phyloP scores from a whole-genome alignment of 2,329 filamentous ascomycete species.

The Aspergillus brunneoviolaceus region DNA sequence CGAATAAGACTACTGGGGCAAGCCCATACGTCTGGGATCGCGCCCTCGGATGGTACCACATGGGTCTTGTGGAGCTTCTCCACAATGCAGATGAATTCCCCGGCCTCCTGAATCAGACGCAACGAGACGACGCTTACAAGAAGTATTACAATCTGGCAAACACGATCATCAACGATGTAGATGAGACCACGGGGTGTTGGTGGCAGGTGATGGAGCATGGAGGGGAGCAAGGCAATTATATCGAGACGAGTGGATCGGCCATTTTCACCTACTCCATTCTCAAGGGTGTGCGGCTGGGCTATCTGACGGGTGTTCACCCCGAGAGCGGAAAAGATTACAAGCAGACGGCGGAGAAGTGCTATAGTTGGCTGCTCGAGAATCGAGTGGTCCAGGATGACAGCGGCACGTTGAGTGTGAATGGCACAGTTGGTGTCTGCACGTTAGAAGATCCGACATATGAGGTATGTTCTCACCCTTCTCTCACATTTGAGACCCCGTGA shows the following conservation, averaged over 20 bases:
- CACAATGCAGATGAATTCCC: constrained; percentile 42
- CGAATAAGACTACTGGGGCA: constrained; percentile 50
- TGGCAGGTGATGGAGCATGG: constrained; percentile 59
- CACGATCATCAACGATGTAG: constrained; percentile 45
- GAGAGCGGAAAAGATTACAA: constrained; percentile 29
- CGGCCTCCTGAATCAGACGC: constrained; percentile 29
- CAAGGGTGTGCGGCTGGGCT: constrained; percentile 45
- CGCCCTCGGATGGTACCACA: constrained; percentile 55
- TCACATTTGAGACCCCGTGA: background rate
- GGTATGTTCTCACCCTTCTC: constrained; percentile 34
- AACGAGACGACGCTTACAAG: constrained; percentile 36
- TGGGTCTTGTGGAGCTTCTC: constrained; percentile 53
- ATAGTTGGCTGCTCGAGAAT: constrained; percentile 44
- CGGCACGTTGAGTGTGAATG: constrained; percentile 52
- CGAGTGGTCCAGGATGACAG: constrained; percentile 51
- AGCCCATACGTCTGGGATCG: constrained; percentile 57
- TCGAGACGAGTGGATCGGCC: constrained; percentile 59
- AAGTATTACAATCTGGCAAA: constrained; percentile 46
- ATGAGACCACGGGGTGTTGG: constrained; percentile 52
- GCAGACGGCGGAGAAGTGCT: constrained; percentile 44
- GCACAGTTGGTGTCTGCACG: constrained; percentile 55
- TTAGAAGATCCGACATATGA: constrained; percentile 53
- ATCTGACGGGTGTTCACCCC: constrained; percentile 16
- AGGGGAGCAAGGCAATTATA: constrained; percentile 55
- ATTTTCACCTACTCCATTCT: constrained; percentile 59